Evolutionary conservation across 768 basidiomycete species (phyloP).

Genomic region (Mycena indigotica): DNA sequence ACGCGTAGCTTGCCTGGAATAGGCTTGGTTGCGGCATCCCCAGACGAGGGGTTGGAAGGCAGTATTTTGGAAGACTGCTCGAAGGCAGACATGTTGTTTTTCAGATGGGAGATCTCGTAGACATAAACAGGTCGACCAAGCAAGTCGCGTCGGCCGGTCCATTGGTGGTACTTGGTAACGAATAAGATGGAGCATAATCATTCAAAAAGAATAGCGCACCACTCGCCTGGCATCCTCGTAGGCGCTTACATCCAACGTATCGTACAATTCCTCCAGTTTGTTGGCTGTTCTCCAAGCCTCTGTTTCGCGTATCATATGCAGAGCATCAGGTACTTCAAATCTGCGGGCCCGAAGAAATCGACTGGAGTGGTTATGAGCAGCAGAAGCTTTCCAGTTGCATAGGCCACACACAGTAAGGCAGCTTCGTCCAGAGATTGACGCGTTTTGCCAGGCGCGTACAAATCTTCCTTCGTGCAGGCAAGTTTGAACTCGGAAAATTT

Average conservation of each 20-base stretch:
- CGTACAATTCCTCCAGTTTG: slow-evolving; percentile 49
- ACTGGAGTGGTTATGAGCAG: slow-evolving; percentile 30
- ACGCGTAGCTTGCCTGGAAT: slow-evolving; percentile 17
- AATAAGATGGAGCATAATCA: too few relatives aligned
- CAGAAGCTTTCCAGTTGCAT: background rate
- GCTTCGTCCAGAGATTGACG: slow-evolving; percentile 44
- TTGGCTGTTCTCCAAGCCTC: slow-evolving; percentile 54
- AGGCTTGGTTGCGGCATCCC: slow-evolving; percentile 4
- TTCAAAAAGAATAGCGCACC: too few relatives aligned
- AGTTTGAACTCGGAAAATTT: slow-evolving; percentile 44
- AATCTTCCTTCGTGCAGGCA: slow-evolving; percentile 36
- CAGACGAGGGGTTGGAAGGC: background rate
- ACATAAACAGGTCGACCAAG: slow-evolving; percentile 32
- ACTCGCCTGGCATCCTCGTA: slow-evolving; percentile 46
- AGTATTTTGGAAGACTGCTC: slow-evolving; percentile 28
- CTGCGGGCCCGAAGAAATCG: slow-evolving; percentile 63
- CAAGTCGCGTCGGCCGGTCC: slow-evolving; percentile 58
- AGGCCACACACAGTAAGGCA: slow-evolving; percentile 43
- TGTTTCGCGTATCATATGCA: slow-evolving; percentile 51
- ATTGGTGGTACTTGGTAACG: slow-evolving; percentile 47
- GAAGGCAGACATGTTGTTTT: slow-evolving; percentile 52
- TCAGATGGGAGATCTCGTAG: slow-evolving; percentile 40
- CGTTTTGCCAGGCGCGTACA: slow-evolving; percentile 35
- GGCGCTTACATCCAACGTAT: slow-evolving; percentile 46
- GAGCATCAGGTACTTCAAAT: slow-evolving; percentile 51